Evolutionary conservation across 148 eudicot species (phyloP), one percentile per base, ranked within the genome.

Genomic region (Diospyros lotus): DNA sequence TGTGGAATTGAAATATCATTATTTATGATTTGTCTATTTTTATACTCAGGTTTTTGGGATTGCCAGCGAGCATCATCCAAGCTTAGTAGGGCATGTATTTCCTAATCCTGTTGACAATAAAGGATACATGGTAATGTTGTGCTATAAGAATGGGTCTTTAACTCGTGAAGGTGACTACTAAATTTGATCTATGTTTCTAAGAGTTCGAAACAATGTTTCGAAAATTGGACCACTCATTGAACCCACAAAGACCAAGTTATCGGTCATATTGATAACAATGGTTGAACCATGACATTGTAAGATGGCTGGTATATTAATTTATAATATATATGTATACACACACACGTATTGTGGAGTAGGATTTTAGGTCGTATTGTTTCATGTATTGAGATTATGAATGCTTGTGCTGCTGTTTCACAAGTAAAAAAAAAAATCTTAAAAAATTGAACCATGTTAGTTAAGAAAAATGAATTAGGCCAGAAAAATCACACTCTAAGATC

Each of bases 51-150:
- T 94, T 59, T 94, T 94, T 77, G 97, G 97, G 66, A 94, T 92
- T 73, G 82, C 91, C 12, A 77, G 72, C 58, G 93, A 94, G 42
- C 97, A 84, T 77, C 90, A 86, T 60, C 92, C 96, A 64, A 80
- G 91, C 74, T 73, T 88, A 73, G 98, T 92, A 82, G 97, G 98
- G 44, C 98, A 94, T 79, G 91, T 89, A 62, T 94, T 94, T 69
- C 98, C 98, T 73, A 90, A 90, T 80, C 98, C 98, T 9, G 93
- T 90, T 69, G 91, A 92, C 81, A 76, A 86, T n/a, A 76, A 89
- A 77, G 89, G 93, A 71, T 92, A 86, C 80, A 94, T 94, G 98
- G 93, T 94, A 14, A 92, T 94, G 98, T 83, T 94, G 65, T 74
- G 81, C 82, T 94, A 94, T 79, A 94, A 94, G 79, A 94, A 94